Percentiles rank a stretch among this genome's conserved stretches.
phyloP scores from a whole-genome alignment of 805 yeast species.

The Metschnikowia lochheadii region DNA sequence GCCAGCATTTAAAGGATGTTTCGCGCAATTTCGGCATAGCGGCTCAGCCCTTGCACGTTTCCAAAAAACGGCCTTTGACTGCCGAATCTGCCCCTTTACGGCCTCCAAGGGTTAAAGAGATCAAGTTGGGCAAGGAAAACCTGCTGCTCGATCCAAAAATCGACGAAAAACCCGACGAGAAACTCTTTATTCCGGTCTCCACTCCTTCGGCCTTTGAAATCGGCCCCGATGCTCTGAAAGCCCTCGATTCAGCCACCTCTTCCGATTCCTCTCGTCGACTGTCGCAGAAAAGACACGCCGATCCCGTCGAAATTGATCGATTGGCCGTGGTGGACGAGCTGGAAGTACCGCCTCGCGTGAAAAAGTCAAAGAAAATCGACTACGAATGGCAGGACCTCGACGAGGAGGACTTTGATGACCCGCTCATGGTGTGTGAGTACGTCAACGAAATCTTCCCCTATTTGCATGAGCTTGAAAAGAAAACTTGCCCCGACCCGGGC shows the following conservation, averaged over 20 bases:
- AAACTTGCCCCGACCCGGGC: slow-evolving; percentile 69
- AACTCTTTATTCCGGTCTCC: background rate
- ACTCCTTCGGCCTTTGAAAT: background rate
- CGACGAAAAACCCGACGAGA: background rate
- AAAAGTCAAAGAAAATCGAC: slow-evolving; percentile 38
- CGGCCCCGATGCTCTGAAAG: background rate
- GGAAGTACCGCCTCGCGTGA: slow-evolving; percentile 19
- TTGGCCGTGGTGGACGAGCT: slow-evolving; percentile 8
- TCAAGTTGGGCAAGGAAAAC: slow-evolving; percentile 7
- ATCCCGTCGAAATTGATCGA: background rate
- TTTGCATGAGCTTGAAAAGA: slow-evolving; percentile 64
- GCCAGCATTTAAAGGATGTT: slow-evolving; percentile 33
- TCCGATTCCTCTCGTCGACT: slow-evolving; percentile 23
- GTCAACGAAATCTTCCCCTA: slow-evolving; percentile 82
- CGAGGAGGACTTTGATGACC: slow-evolving; percentile 65
- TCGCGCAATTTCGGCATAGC: slow-evolving; percentile 32
- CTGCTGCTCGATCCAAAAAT: background rate
- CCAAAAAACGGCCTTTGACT: slow-evolving; percentile 29
- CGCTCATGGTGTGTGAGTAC: slow-evolving; percentile 87
- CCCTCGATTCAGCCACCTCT: background rate
- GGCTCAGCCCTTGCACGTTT: slow-evolving; percentile 4
- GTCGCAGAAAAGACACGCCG: slow-evolving; percentile 52
- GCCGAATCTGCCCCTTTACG: slow-evolving; percentile 34
- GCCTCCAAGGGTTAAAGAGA: slow-evolving; percentile 3
- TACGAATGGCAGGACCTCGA: slow-evolving; percentile 72